phyloP scores from a whole-genome alignment of 1,284 basidiomycete species.

The Leccinum pachyderme region DNA sequence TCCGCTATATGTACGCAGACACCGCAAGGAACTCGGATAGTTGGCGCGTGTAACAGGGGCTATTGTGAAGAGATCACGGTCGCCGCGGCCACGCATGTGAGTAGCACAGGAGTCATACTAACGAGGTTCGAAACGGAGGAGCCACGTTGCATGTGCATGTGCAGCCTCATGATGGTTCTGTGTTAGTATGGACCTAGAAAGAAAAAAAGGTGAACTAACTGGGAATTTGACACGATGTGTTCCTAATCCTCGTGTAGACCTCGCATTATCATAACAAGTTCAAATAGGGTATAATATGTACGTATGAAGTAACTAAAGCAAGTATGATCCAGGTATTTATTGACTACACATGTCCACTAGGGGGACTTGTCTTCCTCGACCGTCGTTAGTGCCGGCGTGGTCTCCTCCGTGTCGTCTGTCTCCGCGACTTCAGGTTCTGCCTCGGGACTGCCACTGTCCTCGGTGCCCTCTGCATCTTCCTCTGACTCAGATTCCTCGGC shows the following conservation, averaged over 20 bases:
- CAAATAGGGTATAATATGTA: neutral
- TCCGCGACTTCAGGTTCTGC: neutral
- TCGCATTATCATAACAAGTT: slow-evolving; percentile 1
- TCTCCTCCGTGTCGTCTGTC: slow-evolving; percentile 1
- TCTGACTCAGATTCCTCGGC: slow-evolving; percentile 17
- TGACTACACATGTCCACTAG: slow-evolving; percentile 10
- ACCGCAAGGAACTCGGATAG: slow-evolving; percentile 9
- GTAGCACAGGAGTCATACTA: slow-evolving; percentile 17
- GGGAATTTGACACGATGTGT: neutral
- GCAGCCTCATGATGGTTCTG: neutral
- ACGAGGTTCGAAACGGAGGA: slow-evolving; percentile 11
- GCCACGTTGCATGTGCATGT: slow-evolving; percentile 19
- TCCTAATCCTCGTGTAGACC: slow-evolving; percentile 23
- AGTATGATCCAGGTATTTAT: slow-evolving; percentile 4
- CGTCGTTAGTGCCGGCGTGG: neutral
- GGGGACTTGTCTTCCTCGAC: slow-evolving; percentile 11
- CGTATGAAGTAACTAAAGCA: slow-evolving; percentile 8
- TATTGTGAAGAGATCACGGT: slow-evolving; percentile 10
- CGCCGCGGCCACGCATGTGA: slow-evolving; percentile 6
- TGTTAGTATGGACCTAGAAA: neutral
- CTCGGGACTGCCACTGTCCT: neutral
- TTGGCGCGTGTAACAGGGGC: slow-evolving; percentile 13
- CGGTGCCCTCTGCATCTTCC: slow-evolving; percentile 10
- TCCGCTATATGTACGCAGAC: slow-evolving; percentile 30
- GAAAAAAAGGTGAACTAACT: neutral